Base-by-base conservation (phyloP, 371 early-diverging fungal species). In the Phascolomyces articulosus region DNA sequence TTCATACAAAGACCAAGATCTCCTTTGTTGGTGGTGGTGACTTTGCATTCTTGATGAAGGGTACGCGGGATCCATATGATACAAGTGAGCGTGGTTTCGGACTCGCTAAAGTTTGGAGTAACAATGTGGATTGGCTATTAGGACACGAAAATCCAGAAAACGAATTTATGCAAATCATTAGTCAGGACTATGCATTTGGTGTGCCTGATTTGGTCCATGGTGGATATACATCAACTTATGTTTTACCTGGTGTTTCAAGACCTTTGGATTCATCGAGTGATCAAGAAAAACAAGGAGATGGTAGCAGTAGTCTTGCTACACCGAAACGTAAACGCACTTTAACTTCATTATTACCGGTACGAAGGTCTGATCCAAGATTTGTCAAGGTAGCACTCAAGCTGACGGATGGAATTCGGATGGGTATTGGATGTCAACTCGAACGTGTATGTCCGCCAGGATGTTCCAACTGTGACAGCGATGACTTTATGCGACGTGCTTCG, bases 21-120 rank as follows among this genome's bases (percentile, higher is more conserved):
- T 68, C 75, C n/a, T 79, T 90, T 61, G 75, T 82, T 9, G 87
- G 85, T 15, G 82, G 82, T 28, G 90, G 91, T 1, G 85, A 84
- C 31, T 63, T 91, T 29, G 79, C 77, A 2, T 65, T 84, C 40
- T 69, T 73, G 2, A 69, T 82, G 70, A 79, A 82, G 41, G 82
- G 83, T 10, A 63, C 78, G 1, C 70, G 82, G 18, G 75, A 85
- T 62, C 85, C 85, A 2, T 85, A 82, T 48, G 75, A 75, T 27
- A 70, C 78, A 49, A 76, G 64, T 18, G 78, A 79, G 24, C 69
- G 66, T 15, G 82, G 79, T 0, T 76, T 74, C 64, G 85, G 85
- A 0, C 69, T 85, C 27, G 79, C 77, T 31, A 79, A 76, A 27
- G 68, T 79, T 7, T 85, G 83, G 82, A 70, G 74, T 38, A 73